Percentiles rank a stretch among this genome's conserved stretches.
phyloP scores from a whole-genome alignment of 2,329 filamentous ascomycete species.

The Metarhizium brunneum region DNA sequence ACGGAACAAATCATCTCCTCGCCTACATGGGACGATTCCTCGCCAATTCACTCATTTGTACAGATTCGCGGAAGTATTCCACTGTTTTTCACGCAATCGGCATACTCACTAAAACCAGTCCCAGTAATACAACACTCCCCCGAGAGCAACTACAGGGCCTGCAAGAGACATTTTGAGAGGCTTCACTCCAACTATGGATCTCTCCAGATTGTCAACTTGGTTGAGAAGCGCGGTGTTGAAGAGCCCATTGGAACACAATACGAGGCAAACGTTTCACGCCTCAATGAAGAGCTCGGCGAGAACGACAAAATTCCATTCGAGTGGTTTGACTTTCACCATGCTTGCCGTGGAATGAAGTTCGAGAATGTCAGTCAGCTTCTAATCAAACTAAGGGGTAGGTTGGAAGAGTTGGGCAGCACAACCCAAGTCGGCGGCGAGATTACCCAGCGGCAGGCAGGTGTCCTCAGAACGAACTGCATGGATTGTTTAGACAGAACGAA shows the following conservation, averaged over 20 bases:
- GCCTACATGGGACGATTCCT: slow-evolving; percentile 50
- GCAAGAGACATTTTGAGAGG: slow-evolving; percentile 68
- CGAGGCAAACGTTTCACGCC: slow-evolving; percentile 52
- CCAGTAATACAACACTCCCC: slow-evolving; percentile 74
- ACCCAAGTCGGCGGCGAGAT: slow-evolving; percentile 39
- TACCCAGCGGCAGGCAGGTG: slow-evolving; percentile 52
- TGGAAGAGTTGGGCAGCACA: slow-evolving; percentile 65
- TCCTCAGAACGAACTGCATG: slow-evolving; percentile 96
- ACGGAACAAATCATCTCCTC: slow-evolving; percentile 87
- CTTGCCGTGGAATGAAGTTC: slow-evolving; percentile 94
- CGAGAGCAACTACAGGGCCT: slow-evolving; percentile 68
- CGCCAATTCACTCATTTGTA: slow-evolving; percentile 69
- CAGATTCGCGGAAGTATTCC: slow-evolving; percentile 89
- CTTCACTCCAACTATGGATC: slow-evolving; percentile 62
- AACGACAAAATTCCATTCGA: slow-evolving; percentile 50
- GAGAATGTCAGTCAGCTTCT: slow-evolving; percentile 84
- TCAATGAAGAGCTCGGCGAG: slow-evolving; percentile 55
- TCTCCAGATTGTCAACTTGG: slow-evolving; percentile 71
- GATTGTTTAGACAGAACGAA: slow-evolving; percentile 95
- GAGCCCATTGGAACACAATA: slow-evolving; percentile 70
- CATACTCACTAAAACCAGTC: slow-evolving; percentile 84
- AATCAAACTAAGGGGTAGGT: slow-evolving; percentile 54
- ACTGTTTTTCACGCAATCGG: slow-evolving; percentile 88
- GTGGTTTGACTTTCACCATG: slow-evolving; percentile 96
- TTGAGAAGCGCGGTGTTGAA: slow-evolving; percentile 83